Conservation (phyloP, 169 alveolate genomes). For the Plasmodium relictum region DNA sequence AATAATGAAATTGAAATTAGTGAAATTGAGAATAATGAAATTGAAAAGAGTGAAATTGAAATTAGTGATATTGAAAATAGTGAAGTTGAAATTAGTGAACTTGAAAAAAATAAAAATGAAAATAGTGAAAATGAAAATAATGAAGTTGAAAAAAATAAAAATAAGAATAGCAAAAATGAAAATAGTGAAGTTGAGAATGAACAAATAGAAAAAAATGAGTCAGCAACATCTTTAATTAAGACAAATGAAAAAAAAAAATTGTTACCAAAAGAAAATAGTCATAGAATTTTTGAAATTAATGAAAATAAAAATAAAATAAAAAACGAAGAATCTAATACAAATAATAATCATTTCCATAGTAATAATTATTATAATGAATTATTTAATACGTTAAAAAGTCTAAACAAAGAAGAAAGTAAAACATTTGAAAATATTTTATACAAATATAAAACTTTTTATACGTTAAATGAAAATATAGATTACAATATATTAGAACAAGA, state of each 20-base stretch:
- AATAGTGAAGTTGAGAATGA: neutral
- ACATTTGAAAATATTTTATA: slow-evolving; percentile 34
- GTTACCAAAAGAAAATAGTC: neutral
- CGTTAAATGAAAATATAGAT: slow-evolving; percentile 34
- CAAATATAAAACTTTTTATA: slow-evolving; percentile 17
- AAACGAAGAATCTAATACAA: neutral
- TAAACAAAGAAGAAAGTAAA: slow-evolving; percentile 17
- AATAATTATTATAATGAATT: neutral
- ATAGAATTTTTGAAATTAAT: neutral
- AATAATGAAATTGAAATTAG: neutral
- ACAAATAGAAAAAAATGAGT: neutral
- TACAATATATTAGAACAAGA: slow-evolving; percentile 38
- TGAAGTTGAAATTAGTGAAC: neutral
- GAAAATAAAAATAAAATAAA: neutral
- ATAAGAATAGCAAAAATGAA: neutral
- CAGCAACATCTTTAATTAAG: neutral
- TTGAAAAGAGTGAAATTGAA: neutral
- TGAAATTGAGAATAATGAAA: neutral
- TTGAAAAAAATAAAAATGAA: neutral
- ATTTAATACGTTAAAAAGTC: slow-evolving; percentile 7
- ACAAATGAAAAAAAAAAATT: neutral
- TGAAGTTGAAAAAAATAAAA: neutral
- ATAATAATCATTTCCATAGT: neutral
- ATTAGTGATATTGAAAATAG: neutral
- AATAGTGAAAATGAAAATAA: too few relatives aligned